Percentiles rank a stretch among this genome's conserved stretches.
These are phyloP conservation scores for Didymella pomorum DNA, from an alignment of 2,329 filamentous ascomycete genomes.

Conservation along the genomic window DNA sequence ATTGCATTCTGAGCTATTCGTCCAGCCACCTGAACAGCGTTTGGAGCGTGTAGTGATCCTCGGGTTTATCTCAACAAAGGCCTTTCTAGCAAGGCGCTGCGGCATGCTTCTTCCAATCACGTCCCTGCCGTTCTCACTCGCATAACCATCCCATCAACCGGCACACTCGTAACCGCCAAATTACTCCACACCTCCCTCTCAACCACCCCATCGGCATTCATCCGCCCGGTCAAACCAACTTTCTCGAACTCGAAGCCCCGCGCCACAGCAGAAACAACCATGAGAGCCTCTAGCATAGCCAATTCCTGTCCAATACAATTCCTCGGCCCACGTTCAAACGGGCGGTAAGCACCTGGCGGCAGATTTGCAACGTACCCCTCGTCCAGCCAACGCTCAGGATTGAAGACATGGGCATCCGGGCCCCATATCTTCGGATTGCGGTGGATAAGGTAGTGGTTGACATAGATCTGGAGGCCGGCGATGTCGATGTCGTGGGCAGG, in stretches of 20 bases:
- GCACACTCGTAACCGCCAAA: neutral
- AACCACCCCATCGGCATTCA: neutral
- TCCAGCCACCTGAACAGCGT: no score
- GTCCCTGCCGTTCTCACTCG: neutral
- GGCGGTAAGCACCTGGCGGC: neutral
- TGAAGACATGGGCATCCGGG: neutral
- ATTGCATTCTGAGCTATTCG: no score
- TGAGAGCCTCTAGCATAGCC: neutral
- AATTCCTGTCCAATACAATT: neutral
- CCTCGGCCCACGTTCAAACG: neutral
- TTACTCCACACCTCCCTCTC: neutral
- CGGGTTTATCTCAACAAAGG: no score
- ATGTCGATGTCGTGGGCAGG: neutral
- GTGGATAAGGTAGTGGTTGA: neutral
- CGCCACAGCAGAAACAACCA: neutral
- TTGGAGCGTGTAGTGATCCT: no score
- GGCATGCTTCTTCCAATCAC: no score
- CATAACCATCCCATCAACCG: neutral
- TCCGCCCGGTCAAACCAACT: neutral
- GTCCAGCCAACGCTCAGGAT: neutral
- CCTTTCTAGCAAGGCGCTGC: no score
- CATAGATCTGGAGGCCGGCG: neutral
- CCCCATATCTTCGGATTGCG: neutral
- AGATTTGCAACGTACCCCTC: neutral
- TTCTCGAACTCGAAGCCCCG: neutral